These are phyloP conservation scores for Cairneyella variabilis DNA, from an alignment of 495 filamentous ascomycete genomes.

Conservation along the genomic window DNA sequence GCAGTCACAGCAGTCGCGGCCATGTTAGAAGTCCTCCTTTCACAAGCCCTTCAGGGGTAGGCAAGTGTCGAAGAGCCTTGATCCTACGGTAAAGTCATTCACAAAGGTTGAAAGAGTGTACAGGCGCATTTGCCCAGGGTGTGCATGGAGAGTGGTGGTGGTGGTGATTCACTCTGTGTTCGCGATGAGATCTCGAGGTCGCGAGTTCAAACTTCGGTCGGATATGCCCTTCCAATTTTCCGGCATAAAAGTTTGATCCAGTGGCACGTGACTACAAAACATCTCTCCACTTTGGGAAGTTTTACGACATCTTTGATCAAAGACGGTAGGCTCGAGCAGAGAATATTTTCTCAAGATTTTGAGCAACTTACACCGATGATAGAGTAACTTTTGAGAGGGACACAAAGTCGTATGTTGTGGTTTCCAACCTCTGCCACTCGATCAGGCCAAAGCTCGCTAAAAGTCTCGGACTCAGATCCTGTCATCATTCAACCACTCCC, in stretches of 20 bases:
- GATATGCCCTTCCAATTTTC: not conserved
- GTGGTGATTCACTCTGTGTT: conserved; percentile 13
- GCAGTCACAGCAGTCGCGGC: conserved; percentile 30
- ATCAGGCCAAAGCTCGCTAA: too few relatives aligned
- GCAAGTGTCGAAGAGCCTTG: not conserved
- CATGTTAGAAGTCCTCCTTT: conserved; percentile 13
- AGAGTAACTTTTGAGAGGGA: too few relatives aligned
- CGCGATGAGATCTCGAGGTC: conserved; percentile 5
- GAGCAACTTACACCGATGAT: too few relatives aligned
- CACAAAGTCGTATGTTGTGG: too few relatives aligned
- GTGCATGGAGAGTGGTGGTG: not conserved
- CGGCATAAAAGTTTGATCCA: too few relatives aligned
- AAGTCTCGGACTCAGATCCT: not conserved
- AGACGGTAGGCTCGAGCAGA: too few relatives aligned
- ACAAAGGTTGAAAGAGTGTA: conserved; percentile 6
- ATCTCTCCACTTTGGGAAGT: too few relatives aligned
- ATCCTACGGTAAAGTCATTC: too few relatives aligned
- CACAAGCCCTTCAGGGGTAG: not conserved
- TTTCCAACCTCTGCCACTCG: too few relatives aligned
- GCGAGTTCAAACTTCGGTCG: not conserved
- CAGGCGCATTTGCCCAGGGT: conserved; percentile 3
- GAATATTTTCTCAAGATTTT: too few relatives aligned
- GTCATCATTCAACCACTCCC: conserved; percentile 1
- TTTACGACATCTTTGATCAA: too few relatives aligned
- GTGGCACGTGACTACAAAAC: too few relatives aligned